Conservation (phyloP, 768 basidiomycete genomes). For the Lyophyllum semitale region DNA sequence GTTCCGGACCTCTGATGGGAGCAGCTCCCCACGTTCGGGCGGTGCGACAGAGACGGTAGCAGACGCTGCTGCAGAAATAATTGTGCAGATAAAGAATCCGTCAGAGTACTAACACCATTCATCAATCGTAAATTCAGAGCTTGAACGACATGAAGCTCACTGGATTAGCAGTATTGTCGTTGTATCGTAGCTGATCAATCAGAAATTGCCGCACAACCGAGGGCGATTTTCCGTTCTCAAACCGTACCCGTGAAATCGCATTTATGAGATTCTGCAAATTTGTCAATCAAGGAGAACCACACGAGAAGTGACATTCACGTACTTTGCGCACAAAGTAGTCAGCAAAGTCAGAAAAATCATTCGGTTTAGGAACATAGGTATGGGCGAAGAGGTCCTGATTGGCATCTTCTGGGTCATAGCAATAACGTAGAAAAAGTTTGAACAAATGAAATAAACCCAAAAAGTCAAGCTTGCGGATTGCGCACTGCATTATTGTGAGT, state of each 20-base stretch:
- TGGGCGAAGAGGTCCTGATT: slow-evolving; percentile 84
- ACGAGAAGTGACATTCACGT: slow-evolving; percentile 18
- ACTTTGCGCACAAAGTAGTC: slow-evolving; percentile 98
- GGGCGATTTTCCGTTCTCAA: slow-evolving; percentile 85
- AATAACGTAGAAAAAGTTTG: slow-evolving; percentile 90
- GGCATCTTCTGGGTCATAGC: slow-evolving; percentile 83
- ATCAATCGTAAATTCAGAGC: not conserved
- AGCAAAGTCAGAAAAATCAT: slow-evolving; percentile 88
- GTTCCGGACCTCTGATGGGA: slow-evolving; percentile 64
- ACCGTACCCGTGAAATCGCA: slow-evolving; percentile 84
- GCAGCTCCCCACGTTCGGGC: slow-evolving; percentile 79
- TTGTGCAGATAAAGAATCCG: slow-evolving; percentile 84
- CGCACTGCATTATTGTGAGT: slow-evolving; percentile 57
- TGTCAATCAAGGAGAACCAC: slow-evolving; percentile 1
- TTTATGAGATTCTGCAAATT: slow-evolving; percentile 66
- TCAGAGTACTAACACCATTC: slow-evolving; percentile 72
- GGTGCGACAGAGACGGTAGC: slow-evolving; percentile 75
- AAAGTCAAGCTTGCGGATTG: slow-evolving; percentile 79
- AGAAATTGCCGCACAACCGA: slow-evolving; percentile 85
- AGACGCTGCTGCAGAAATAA: slow-evolving; percentile 81
- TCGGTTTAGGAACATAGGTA: slow-evolving; percentile 92
- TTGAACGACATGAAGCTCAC: slow-evolving; percentile 46
- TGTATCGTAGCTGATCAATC: slow-evolving; percentile 90
- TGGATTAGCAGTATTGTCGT: slow-evolving; percentile 90
- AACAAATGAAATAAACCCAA: slow-evolving; percentile 94